Evolutionary conservation across 257 asterid species (phyloP), one percentile per base, ranked within the genome.

Genomic region (Buddleja alternifolia): DNA sequence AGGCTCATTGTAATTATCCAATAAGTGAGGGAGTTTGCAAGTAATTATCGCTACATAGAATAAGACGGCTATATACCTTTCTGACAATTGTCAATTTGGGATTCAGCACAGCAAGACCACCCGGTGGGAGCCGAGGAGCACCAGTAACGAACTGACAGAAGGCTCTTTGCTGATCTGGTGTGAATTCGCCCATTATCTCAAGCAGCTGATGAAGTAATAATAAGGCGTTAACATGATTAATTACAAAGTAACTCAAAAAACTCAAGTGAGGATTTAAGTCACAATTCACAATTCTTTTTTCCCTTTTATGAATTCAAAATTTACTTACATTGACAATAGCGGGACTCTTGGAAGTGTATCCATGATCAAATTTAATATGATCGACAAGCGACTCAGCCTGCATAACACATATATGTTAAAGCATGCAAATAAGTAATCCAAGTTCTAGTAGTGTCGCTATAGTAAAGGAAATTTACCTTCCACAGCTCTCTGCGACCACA

Each of bases 131-230:
- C 60, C 95, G 82, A 55, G 99, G 98, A 56, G 99, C 99, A 73
- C 99, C 99, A 17, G 99, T 95, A 66, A 95, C 98, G 76, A 95
- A 95, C 80, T 95, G 99, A 81, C 96, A 90, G 85, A 95, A 95
- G 17, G 97, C 86, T 40, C 92, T 86, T 78, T 95, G 99, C 80
- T 84, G 98, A 78, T 95, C 97, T 6, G 94, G 94, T 69, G 82
- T 86, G 84, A 95, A 92, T 67, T 85, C 97, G 11, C 98, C 95
- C 98, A 95, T 91, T 51, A 95, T 92, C 86, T 95, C 99, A 16
- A 95, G 87, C 68, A 95, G 90, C 99, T 95, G 79, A 19, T 73
- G 21, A 63, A 52, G 72, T 11, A 37, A 62, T 3, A 29, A 29
- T 29, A 29, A 63, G 21, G 54, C 34, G 34, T 29, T 29, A 29